These are phyloP conservation scores for Scleroderma citrinum DNA, from an alignment of 768 basidiomycete genomes.

Conservation along the genomic window DNA sequence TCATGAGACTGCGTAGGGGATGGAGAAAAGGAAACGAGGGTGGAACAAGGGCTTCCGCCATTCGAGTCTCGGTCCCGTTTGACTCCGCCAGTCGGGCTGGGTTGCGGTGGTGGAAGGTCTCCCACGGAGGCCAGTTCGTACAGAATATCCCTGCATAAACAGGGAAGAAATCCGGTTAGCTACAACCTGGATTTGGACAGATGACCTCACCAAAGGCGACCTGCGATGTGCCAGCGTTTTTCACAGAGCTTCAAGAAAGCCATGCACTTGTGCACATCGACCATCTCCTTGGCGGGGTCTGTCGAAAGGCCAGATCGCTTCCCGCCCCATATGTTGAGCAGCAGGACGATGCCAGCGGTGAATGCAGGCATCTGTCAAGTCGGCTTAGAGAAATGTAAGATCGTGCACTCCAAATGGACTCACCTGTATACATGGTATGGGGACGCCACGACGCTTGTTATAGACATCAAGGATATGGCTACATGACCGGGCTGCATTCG, in stretches of 20 bases:
- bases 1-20: conserved; percentile 11
- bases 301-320: conserved; percentile 35
- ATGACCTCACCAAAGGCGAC: conserved; percentile 40
- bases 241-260: conserved; percentile 33
- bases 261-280: conserved; percentile 49
- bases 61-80: conserved; percentile 65
- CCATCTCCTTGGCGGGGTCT: conserved; percentile 41
- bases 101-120: conserved; percentile 59
- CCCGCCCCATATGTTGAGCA: conserved; percentile 53
- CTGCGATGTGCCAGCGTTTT: conserved; percentile 41
- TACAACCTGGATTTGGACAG: not conserved
- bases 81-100: conserved; percentile 43
- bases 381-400: not conserved
- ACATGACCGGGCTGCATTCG: conserved; percentile 77
- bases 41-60: conserved; percentile 15
- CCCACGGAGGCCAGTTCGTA: conserved; percentile 69
- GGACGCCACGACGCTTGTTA: conserved; percentile 27
- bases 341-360: conserved; percentile 44
- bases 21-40: conserved; percentile 16
- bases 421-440: conserved; percentile 27
- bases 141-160: conserved; percentile 53
- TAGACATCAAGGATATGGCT: conserved; percentile 64
- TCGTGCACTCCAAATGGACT: not conserved
- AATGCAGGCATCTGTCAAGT: conserved; percentile 34
- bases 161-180: not conserved